Evolutionary conservation across 139 green algal genomes (phyloP).

Genomic region (Raphidocelis subcapitata): DNA sequence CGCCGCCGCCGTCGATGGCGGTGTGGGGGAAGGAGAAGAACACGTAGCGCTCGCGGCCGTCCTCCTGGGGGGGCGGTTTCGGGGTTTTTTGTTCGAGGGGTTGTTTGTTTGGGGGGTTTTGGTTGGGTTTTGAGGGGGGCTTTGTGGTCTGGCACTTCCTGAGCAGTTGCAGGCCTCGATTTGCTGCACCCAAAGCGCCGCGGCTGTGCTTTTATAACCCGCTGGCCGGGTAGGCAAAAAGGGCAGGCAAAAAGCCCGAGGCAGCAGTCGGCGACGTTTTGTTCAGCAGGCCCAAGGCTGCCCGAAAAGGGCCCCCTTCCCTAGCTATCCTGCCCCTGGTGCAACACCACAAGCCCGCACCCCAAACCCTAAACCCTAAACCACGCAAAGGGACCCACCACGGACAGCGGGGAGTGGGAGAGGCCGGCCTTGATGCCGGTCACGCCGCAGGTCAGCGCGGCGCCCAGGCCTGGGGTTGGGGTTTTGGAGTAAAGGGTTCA

Average conservation of each 20-base stretch:
- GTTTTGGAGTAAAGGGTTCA: too few species aligned
- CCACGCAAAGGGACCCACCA: not conserved
- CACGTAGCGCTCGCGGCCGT: constrained; percentile 71
- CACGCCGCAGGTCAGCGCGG: constrained; percentile 69
- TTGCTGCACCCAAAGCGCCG: too few species aligned
- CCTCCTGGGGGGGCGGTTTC: not conserved
- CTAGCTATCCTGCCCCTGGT: too few species aligned
- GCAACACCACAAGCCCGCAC: not conserved
- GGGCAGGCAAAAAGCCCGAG: too few species aligned
- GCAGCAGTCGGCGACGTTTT: too few species aligned
- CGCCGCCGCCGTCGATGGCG: constrained; percentile 55
- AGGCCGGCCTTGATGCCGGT: constrained; percentile 49
- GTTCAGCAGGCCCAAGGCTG: too few species aligned
- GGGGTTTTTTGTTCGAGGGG: not conserved
- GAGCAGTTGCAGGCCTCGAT: not conserved
- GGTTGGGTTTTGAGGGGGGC: too few species aligned
- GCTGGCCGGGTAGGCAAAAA: too few species aligned
- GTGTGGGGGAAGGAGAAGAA: constrained; percentile 90
- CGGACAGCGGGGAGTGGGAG: constrained; percentile 27
- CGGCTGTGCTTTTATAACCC: too few species aligned
- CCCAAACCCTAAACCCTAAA: not conserved
- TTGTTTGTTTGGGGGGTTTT: not conserved
- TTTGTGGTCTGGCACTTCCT: not conserved
- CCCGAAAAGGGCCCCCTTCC: too few species aligned
- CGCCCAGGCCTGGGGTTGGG: too few species aligned